Evolutionary conservation across 2,329 filamentous ascomycete genomes (phyloP).

Genomic region (Talaromyces sp.): DNA sequence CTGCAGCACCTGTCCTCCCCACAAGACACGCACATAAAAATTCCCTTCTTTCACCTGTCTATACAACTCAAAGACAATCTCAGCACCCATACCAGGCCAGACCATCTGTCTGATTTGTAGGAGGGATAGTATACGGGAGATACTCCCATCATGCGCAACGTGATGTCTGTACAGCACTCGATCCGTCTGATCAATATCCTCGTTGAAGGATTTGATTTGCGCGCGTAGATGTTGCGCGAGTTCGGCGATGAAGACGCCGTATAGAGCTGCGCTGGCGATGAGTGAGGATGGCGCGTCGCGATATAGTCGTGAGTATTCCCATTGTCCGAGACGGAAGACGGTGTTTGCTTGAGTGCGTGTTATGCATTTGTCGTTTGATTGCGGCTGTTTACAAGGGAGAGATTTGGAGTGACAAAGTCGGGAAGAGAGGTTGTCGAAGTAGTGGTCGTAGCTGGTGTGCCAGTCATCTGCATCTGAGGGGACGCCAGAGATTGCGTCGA

Average conservation of each 20-base stretch:
- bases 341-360: slow-evolving; percentile 62
- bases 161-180: slow-evolving; percentile 67
- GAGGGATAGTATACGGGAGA: slow-evolving; percentile 66
- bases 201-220: slow-evolving; percentile 35
- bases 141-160: slow-evolving; percentile 74
- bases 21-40: slow-evolving; percentile 65
- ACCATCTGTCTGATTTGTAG: slow-evolving; percentile 74
- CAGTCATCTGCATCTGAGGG: slow-evolving; percentile 57
- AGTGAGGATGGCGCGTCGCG: slow-evolving; percentile 65
- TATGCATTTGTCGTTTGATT: slow-evolving; percentile 54
- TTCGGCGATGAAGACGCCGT: slow-evolving; percentile 74
- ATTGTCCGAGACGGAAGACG: slow-evolving; percentile 74
- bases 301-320: slow-evolving; percentile 78
- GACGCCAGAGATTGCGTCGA: slow-evolving; percentile 71
- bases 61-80: slow-evolving; percentile 76
- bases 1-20: slow-evolving; percentile 63
- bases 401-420: slow-evolving; percentile 73
- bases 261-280: slow-evolving; percentile 59
- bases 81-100: slow-evolving; percentile 80
- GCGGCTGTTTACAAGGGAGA: slow-evolving; percentile 64
- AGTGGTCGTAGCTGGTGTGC: slow-evolving; percentile 71
- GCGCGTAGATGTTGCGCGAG: slow-evolving; percentile 64
- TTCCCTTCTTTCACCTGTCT: slow-evolving; percentile 44
- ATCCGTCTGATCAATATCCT: slow-evolving; percentile 35
- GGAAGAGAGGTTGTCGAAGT: slow-evolving; percentile 80